Conservation (phyloP, 2,329 filamentous ascomycete species). For the Cercospora sp. region DNA sequence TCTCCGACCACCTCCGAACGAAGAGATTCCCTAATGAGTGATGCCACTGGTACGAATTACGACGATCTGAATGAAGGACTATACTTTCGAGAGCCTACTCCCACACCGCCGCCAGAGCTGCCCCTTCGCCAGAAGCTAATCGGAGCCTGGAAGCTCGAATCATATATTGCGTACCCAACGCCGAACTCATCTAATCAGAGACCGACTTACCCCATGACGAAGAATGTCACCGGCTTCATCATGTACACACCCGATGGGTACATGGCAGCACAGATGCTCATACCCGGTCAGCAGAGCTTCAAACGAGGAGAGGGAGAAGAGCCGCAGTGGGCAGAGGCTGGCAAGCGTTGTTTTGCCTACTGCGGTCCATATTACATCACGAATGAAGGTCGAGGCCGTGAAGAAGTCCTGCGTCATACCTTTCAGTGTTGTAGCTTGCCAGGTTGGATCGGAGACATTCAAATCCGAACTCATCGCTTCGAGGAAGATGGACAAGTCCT, state of each 20-base stretch:
- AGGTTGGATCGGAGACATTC: slow-evolving; percentile 43
- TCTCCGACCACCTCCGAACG: slow-evolving; percentile 14
- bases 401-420: slow-evolving; percentile 40
- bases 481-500: slow-evolving; percentile 43
- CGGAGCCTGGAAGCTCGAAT: slow-evolving; percentile 42
- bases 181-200: slow-evolving; percentile 38
- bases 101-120: slow-evolving; percentile 33
- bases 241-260: slow-evolving; percentile 44
- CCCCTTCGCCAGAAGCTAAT: slow-evolving; percentile 39
- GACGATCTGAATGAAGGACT: slow-evolving; percentile 39
- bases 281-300: slow-evolving; percentile 42
- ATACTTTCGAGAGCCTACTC: slow-evolving; percentile 35
- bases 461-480: slow-evolving; percentile 41
- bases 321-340: slow-evolving; percentile 43
- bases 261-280: slow-evolving; percentile 43
- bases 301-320: slow-evolving; percentile 42
- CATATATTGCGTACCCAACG: slow-evolving; percentile 42
- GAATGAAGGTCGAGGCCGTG: slow-evolving; percentile 37
- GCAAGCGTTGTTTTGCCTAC: slow-evolving; percentile 42
- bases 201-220: slow-evolving; percentile 42
- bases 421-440: slow-evolving; percentile 43
- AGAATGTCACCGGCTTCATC: slow-evolving; percentile 41
- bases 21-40: slow-evolving; percentile 22
- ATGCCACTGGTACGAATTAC: slow-evolving; percentile 31
- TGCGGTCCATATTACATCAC: slow-evolving; percentile 43